A percentile compares a stretch with the other conserved stretches of the same genome.
phyloP scores from a whole-genome alignment of 164 flowering plant genomes.

The Vitis cinerea region DNA sequence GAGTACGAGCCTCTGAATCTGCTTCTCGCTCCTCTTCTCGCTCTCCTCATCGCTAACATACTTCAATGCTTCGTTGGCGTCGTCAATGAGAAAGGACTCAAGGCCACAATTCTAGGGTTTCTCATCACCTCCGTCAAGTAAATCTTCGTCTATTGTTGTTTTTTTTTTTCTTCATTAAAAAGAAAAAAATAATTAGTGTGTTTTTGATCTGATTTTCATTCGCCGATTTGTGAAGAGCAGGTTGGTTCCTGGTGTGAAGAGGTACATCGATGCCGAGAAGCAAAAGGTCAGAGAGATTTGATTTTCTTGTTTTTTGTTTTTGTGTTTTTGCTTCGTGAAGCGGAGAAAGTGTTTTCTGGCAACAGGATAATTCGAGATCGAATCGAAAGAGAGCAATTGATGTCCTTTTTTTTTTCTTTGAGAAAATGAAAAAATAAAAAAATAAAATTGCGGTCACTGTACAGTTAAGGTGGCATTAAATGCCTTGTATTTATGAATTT shows the following conservation, averaged over 20 bases:
- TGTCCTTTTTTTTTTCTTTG: background rate
- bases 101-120: constrained; percentile 40
- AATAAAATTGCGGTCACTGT: too few species aligned
- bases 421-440: too few species aligned
- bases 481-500: background rate
- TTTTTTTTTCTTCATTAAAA: background rate
- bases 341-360: background rate
- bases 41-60: constrained; percentile 52
- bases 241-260: constrained; percentile 72
- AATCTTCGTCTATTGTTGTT: background rate
- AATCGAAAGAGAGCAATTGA: background rate
- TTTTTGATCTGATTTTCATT: constrained; percentile 1
- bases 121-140: constrained; percentile 64
- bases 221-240: constrained; percentile 23
- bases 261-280: constrained; percentile 77
- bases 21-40: constrained; percentile 49
- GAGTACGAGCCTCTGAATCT: constrained; percentile 75
- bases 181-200: background rate
- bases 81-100: constrained; percentile 63
- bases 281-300: constrained; percentile 54
- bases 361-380: background rate
- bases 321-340: too few species aligned
- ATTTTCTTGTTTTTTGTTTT: background rate
- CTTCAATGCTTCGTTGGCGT: constrained; percentile 40
- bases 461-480: background rate